A percentile compares a stretch with the other conserved stretches of the same genome.
phyloP scores from a whole-genome alignment of 371 early-diverging fungal species.

The Apophysomyces elegans region DNA sequence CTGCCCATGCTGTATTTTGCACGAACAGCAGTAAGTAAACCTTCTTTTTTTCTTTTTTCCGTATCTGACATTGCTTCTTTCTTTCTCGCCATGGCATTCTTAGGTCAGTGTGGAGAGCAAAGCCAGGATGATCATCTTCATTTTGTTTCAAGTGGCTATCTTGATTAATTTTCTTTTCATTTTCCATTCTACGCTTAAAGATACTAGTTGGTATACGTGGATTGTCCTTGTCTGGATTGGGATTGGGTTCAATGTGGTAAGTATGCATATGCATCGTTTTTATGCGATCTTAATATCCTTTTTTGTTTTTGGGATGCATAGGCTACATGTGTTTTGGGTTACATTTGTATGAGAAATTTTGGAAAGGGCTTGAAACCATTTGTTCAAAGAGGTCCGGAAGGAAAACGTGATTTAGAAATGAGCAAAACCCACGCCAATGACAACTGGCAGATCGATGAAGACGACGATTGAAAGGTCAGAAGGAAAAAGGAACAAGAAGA shows the following conservation, averaged over 20 bases:
- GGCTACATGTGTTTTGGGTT: conserved; percentile 31
- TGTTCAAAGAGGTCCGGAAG: conserved; percentile 34
- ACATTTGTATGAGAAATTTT: conserved; percentile 36
- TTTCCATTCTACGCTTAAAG: conserved; percentile 38
- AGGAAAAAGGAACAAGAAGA: not conserved
- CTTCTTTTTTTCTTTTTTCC: not conserved
- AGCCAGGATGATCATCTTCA: conserved; percentile 44
- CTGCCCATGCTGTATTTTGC: conserved; percentile 53
- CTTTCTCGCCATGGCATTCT: not conserved
- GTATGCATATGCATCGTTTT: not conserved
- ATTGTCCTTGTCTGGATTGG: conserved; percentile 47
- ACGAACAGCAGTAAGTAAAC: conserved; percentile 42
- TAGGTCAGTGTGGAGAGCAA: conserved; percentile 49
- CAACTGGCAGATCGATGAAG: conserved; percentile 51
- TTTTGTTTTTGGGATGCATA: not conserved
- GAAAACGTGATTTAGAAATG: conserved; percentile 43
- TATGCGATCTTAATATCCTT: too few species aligned
- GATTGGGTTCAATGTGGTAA: conserved; percentile 25
- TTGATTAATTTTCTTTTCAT: conserved; percentile 42
- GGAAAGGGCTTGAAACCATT: conserved; percentile 44
- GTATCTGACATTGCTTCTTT: not conserved
- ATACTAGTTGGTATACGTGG: conserved; percentile 55
- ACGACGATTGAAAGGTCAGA: conserved; percentile 10
- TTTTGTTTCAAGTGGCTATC: conserved; percentile 42
- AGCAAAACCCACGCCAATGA: conserved; percentile 24